A percentile compares a stretch with the other conserved stretches of the same genome.
These are phyloP conservation scores for Aspergillus texensis DNA, from an alignment of 2,329 filamentous ascomycete genomes.

Conservation along the genomic window DNA sequence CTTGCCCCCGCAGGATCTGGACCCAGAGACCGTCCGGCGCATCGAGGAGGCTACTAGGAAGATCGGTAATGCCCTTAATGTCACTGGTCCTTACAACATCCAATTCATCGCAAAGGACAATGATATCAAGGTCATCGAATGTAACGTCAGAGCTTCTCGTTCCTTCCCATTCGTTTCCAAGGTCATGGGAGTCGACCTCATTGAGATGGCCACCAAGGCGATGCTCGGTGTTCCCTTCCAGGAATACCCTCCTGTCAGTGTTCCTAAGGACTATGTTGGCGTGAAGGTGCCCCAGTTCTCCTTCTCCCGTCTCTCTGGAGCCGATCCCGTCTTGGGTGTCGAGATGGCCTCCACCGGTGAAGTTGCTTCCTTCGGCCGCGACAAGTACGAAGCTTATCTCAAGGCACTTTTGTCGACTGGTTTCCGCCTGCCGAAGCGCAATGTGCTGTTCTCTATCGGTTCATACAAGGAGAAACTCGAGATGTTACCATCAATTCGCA, in stretches of 20 bases:
- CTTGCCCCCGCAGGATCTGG: constrained; percentile 89
- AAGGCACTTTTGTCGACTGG: constrained; percentile 95
- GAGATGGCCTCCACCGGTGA: constrained; percentile 99
- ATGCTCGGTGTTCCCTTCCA: constrained; percentile 83
- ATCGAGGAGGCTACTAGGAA: constrained; percentile 95
- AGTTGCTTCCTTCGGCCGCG: constrained; percentile 91
- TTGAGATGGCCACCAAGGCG: constrained; percentile 97
- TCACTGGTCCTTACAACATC: constrained; percentile 97
- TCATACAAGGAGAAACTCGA: constrained; percentile 98
- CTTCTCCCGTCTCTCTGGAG: constrained; percentile 94
- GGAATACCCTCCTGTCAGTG: constrained; percentile 76
- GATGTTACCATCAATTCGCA: constrained; percentile 89
- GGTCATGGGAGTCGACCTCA: constrained; percentile 95
- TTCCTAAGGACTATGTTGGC: constrained; percentile 82
- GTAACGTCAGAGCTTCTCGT: constrained; percentile 92
- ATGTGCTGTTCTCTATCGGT: constrained; percentile 92
- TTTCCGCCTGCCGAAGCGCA: constrained; percentile 94
- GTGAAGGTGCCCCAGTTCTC: constrained; percentile 99
- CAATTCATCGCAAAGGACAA: constrained; percentile 99
- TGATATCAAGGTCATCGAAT: constrained; percentile 99
- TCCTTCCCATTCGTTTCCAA: constrained; percentile 99
- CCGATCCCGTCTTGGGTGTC: constrained; percentile 93
- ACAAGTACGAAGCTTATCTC: constrained; percentile 97
- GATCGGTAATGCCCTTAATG: constrained; percentile 90
- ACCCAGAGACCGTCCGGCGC: constrained; percentile 81